Evolutionary conservation across 805 yeast genomes (phyloP), one percentile per base, ranked within the genome.

Genomic region (Wickerhamiella allomyrinae): DNA sequence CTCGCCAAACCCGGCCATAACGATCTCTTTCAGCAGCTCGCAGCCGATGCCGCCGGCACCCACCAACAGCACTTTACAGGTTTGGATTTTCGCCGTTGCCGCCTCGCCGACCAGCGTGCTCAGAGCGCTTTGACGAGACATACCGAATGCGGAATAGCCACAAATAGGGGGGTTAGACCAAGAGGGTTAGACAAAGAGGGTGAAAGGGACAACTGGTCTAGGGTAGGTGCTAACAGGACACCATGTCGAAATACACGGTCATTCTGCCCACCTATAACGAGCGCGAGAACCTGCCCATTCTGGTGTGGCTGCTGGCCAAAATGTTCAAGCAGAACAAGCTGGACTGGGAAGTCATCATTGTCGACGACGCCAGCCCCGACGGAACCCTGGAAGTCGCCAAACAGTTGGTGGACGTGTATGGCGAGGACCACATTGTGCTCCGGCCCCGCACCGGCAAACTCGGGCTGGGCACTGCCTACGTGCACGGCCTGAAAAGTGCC

Each of bases 11-110:
- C 98, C 98, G 73, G 87, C 73, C 70, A 91, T 71, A 5, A 96
- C 95, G 94, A 97, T 87, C 56, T 86, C 91, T 62, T 91, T 91
- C 57, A 91, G 68, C 86, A 91, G 87, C 66, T 91, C 99, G 67
- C 98, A 91, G 29, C 99, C 99, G 67, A 91, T 91, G n/a, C 98
- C 99, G 58, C 99, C 99, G 1, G 96, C 87, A 29, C 99, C 99
- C 29, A 91, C 98, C 49, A 91, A 69, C 62, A 91, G 87, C 1
- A 87, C 84, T 19, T 46, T 46, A 9, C 54, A 37, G 1, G 41
- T 29, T 5, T 48, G 50, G 14, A 53, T 43, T 2, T 37, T 20
- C 5, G 35, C 20, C 11, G 50, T 43, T 2, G 52, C 43, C 1
- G 34, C 43, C 25, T 46, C 50, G 39, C 52, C 50, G 2, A 53